phyloP scores from a whole-genome alignment of 2,329 filamentous ascomycete genomes.

The Xylariaceae sp. region DNA sequence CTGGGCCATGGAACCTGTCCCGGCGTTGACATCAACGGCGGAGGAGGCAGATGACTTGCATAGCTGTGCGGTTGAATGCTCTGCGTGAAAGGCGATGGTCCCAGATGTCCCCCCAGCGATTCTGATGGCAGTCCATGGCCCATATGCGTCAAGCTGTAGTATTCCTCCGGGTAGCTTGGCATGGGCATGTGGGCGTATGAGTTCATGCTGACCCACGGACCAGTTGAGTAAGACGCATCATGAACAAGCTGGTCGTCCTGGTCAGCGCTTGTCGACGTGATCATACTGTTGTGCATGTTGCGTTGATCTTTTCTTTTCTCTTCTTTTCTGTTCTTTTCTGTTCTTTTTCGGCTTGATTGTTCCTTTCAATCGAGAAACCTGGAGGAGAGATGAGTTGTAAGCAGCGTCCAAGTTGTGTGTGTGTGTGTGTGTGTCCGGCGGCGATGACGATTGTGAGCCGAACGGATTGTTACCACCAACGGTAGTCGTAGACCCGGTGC shows the following conservation, averaged over 20 bases:
- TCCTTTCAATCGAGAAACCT: slow-evolving; percentile 20
- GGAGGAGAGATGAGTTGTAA: slow-evolving; percentile 20
- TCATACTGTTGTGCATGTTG: slow-evolving; percentile 45
- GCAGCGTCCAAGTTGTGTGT: slow-evolving; percentile 21
- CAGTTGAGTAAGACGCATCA: slow-evolving; percentile 40
- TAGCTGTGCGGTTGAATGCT: slow-evolving; percentile 44
- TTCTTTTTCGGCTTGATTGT: slow-evolving; percentile 13
- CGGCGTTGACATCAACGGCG: slow-evolving; percentile 65
- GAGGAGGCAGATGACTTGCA: slow-evolving; percentile 51
- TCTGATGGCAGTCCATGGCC: slow-evolving; percentile 45
- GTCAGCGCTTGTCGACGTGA: slow-evolving; percentile 42
- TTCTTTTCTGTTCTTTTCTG: neutral
- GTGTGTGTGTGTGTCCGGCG: neutral
- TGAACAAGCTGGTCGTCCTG: slow-evolving; percentile 42
- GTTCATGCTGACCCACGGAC: slow-evolving; percentile 53
- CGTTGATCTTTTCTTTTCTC: neutral
- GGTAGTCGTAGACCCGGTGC: slow-evolving; percentile 23
- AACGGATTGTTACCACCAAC: slow-evolving; percentile 16
- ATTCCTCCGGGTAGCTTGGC: slow-evolving; percentile 61
- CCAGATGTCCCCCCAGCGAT: slow-evolving; percentile 44
- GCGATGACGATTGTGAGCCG: slow-evolving; percentile 22
- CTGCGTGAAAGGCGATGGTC: slow-evolving; percentile 57
- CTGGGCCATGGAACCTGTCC: slow-evolving; percentile 64
- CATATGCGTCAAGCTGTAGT: slow-evolving; percentile 51
- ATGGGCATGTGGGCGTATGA: slow-evolving; percentile 65